These are phyloP conservation scores for Rhodotorula graminis DNA, from an alignment of 768 basidiomycete species.

Conservation along the genomic window DNA sequence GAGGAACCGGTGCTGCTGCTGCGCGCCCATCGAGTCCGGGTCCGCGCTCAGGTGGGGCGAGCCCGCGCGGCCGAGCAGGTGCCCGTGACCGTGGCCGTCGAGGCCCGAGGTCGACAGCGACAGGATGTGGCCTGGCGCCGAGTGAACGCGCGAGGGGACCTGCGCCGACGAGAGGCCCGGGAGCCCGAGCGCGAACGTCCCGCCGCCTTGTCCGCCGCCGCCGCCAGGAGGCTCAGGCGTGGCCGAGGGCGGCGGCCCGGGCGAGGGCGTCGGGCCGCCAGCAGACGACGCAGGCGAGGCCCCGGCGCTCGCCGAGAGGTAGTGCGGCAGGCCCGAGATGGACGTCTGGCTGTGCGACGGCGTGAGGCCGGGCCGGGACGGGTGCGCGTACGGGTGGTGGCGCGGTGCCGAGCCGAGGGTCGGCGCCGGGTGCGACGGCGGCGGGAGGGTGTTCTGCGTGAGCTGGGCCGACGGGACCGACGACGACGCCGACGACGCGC, in stretches of 20 bases:
- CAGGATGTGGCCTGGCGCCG: constrained; percentile 30
- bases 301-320: constrained; percentile 13
- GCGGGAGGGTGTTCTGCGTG: constrained; percentile 4
- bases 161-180: constrained; percentile 1
- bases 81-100: background rate
- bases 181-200: constrained; percentile 15
- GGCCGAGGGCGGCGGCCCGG: constrained; percentile 7
- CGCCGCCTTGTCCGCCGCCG: background rate
- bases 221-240: background rate
- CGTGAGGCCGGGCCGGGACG: constrained; percentile 7
- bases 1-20: constrained; percentile 9
- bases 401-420: constrained; percentile 21
- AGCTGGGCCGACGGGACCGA: background rate
- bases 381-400: constrained; percentile 39
- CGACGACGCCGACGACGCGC: no score
- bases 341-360: constrained; percentile 9
- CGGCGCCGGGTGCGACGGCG: constrained; percentile 23
- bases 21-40: constrained; percentile 10
- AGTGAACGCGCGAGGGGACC: constrained; percentile 23
- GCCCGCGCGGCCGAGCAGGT: no score
- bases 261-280: background rate
- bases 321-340: constrained; percentile 13
- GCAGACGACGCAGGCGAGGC: constrained; percentile 8
- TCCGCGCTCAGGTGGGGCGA: constrained; percentile 10
- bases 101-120: constrained; percentile 18